phyloP scores from a whole-genome alignment of 805 yeast species.

The Yamadazyma laniorum region DNA sequence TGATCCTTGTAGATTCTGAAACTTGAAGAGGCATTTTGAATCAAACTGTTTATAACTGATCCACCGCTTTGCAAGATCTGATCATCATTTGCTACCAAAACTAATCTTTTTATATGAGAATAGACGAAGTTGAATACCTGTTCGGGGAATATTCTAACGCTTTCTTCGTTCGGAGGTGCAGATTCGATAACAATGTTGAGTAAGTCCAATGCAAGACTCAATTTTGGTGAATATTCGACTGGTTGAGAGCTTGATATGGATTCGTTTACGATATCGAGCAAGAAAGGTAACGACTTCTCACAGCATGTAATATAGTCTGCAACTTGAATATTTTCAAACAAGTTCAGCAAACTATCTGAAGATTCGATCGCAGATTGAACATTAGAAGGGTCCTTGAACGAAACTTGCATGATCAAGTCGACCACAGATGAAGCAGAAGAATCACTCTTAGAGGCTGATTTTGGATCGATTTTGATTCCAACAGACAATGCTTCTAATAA shows the following conservation, averaged over 20 bases:
- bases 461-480: constrained; percentile 43
- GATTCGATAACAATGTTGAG: constrained; percentile 50
- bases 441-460: constrained; percentile 20
- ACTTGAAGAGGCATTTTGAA: constrained; percentile 39
- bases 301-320: constrained; percentile 48
- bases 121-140: constrained; percentile 43
- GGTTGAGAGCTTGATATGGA: constrained; percentile 15
- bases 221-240: constrained; percentile 58
- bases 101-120: constrained; percentile 41
- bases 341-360: constrained; percentile 61
- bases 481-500: constrained; percentile 67
- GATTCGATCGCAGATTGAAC: constrained; percentile 66
- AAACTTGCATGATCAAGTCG: constrained; percentile 58
- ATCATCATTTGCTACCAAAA: constrained; percentile 59
- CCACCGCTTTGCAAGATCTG: constrained; percentile 76
- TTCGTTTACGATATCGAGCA: constrained; percentile 37
- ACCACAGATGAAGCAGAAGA: constrained; percentile 37
- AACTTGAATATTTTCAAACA: constrained; percentile 49
- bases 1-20: constrained; percentile 34
- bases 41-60: constrained; percentile 63
- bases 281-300: constrained; percentile 51
- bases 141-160: constrained; percentile 28
- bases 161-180: constrained; percentile 26
- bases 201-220: constrained; percentile 57
- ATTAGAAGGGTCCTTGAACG: constrained; percentile 73